phyloP scores from a whole-genome alignment of 176 grass and related monocot genomes.

The Cymbopogon citratus region DNA sequence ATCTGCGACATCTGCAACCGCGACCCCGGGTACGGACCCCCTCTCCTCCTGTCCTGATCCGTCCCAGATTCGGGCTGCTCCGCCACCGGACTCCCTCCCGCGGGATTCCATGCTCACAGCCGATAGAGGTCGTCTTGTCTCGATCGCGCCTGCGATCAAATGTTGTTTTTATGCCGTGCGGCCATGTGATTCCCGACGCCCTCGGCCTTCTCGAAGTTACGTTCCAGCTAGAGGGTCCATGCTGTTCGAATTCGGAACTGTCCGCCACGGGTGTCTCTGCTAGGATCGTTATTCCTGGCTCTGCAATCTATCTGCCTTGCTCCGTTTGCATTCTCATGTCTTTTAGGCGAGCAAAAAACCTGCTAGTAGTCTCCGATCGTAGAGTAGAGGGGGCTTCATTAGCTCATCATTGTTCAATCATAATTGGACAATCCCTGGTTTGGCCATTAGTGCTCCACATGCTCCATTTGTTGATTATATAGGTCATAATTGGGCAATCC shows the following conservation, averaged over 20 bases:
- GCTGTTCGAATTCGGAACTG: not conserved
- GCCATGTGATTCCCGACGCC: not conserved
- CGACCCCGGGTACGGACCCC: slow-evolving; percentile 61
- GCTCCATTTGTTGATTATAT: not conserved
- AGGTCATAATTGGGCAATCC: not conserved
- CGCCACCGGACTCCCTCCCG: not conserved
- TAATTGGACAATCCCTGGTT: not conserved
- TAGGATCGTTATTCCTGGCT: not conserved
- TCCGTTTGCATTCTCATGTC: not conserved
- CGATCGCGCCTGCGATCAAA: not conserved
- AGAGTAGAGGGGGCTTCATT: not conserved
- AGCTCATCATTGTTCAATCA: not conserved
- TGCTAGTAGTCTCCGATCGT: not conserved
- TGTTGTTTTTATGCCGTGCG: not conserved
- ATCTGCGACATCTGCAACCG: slow-evolving; percentile 96
- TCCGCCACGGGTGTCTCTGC: not conserved
- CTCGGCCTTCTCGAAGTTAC: not conserved
- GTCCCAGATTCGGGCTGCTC: not conserved
- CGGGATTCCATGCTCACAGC: not conserved
- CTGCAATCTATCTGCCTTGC: not conserved
- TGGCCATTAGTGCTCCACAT: not conserved
- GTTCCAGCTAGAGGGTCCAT: not conserved
- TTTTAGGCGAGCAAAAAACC: not conserved
- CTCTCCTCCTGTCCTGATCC: not conserved
- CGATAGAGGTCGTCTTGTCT: not conserved